These are phyloP conservation scores for Axilococcus clingmanii DNA, from an alignment of 139 green algal species.

Conservation along the genomic window DNA sequence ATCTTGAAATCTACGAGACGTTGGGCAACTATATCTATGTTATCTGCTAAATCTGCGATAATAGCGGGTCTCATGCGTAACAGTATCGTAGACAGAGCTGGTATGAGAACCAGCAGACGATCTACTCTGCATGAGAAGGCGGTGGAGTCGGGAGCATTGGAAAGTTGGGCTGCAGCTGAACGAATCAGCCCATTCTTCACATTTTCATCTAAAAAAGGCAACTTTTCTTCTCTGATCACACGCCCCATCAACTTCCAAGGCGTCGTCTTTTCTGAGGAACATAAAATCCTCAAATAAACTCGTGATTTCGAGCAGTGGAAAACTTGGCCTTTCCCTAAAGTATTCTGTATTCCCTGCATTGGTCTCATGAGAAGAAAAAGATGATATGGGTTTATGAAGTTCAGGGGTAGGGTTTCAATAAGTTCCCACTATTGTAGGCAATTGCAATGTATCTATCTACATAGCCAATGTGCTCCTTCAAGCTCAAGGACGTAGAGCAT, in stretches of 20 bases:
- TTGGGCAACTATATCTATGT: background rate
- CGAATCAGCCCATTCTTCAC: constrained; percentile 11
- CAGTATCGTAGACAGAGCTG: constrained; percentile 5
- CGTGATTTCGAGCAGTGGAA: too few relatives aligned
- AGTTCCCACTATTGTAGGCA: too few relatives aligned
- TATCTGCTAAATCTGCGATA: constrained; percentile 3
- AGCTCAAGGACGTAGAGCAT: too few relatives aligned
- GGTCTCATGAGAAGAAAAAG: too few relatives aligned
- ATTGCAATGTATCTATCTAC: too few relatives aligned
- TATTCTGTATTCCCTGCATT: too few relatives aligned
- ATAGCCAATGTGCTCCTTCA: too few relatives aligned
- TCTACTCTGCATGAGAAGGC: constrained; percentile 11
- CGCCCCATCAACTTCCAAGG: constrained; percentile 18
- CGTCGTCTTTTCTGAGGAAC: background rate
- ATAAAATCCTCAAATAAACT: too few relatives aligned
- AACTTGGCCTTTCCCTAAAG: too few relatives aligned
- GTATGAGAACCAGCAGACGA: constrained; percentile 11
- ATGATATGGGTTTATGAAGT: too few relatives aligned
- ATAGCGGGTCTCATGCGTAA: constrained; percentile 11
- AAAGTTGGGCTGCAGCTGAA: constrained; percentile 1
- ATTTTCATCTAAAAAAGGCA: constrained; percentile 1
- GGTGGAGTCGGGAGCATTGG: background rate
- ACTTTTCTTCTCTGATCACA: constrained; percentile 4
- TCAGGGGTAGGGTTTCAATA: too few relatives aligned
- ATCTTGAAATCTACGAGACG: constrained; percentile 3